Evolutionary conservation across 106 monocot genomes (phyloP).

Genomic region (Dioscorea zingiberensis): DNA sequence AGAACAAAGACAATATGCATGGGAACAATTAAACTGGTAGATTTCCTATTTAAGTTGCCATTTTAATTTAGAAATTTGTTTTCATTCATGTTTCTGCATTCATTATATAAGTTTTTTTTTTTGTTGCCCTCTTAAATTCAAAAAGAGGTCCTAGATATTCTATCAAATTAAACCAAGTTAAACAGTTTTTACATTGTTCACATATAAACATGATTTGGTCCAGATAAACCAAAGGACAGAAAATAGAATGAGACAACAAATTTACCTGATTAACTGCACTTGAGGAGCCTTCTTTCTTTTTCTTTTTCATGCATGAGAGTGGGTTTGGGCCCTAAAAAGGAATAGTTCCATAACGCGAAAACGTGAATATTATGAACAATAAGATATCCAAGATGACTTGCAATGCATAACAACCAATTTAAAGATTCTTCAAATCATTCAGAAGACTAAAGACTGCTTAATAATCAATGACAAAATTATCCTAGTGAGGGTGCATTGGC

Average conservation of each 20-base stretch:
- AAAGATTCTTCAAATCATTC: no score
- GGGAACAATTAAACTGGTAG: no score
- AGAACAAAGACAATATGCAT: no score
- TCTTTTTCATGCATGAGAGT: conserved; percentile 76
- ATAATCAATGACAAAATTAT: no score
- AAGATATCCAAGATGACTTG: no score
- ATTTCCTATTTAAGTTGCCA: no score
- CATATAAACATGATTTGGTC: not conserved
- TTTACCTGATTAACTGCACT: conserved; percentile 33
- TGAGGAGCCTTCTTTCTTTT: conserved; percentile 20
- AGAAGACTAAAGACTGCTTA: no score
- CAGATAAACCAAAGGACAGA: not conserved
- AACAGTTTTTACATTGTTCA: not conserved
- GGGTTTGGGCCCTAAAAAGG: conserved; percentile 65
- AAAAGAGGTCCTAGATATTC: not conserved
- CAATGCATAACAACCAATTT: no score
- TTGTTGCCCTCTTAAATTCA: not conserved
- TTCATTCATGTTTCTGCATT: not conserved
- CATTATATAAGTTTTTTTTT: not conserved
- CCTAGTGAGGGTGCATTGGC: no score
- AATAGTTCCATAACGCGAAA: not conserved
- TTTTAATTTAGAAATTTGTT: no score
- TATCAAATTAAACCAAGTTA: not conserved
- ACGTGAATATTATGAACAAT: no score
- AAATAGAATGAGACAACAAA: not conserved